Percentiles rank a stretch among this genome's conserved stretches.
phyloP scores from a whole-genome alignment of 306 rosid species.

The Trichosanthes cucumerina region DNA sequence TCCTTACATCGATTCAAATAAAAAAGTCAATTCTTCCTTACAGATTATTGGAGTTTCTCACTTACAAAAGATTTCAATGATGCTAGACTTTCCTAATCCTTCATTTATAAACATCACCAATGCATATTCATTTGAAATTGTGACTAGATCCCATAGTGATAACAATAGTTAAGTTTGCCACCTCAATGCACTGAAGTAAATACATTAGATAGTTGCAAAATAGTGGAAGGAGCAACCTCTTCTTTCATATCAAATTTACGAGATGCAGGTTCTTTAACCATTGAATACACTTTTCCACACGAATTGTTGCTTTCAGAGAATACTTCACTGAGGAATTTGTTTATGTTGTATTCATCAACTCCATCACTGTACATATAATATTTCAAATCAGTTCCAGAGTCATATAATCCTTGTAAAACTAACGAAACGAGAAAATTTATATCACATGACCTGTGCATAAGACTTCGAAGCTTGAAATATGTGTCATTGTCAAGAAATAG shows the following conservation, averaged over 20 bases:
- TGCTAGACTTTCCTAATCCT: background rate
- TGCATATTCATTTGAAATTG: background rate
- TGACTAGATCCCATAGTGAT: background rate
- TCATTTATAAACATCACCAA: background rate
- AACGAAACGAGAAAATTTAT: background rate
- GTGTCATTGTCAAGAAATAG: slow-evolving; percentile 64
- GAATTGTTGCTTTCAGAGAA: slow-evolving; percentile 40
- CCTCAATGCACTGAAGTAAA: background rate
- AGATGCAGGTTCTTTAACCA: slow-evolving; percentile 75
- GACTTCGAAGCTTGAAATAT: slow-evolving; percentile 81
- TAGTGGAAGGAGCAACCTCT: slow-evolving; percentile 54
- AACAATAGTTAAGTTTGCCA: background rate
- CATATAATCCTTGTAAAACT: background rate
- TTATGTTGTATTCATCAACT: slow-evolving; percentile 68
- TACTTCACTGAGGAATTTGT: slow-evolving; percentile 65
- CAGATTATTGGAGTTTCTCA: background rate
- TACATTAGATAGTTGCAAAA: slow-evolving; percentile 7
- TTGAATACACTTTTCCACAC: slow-evolving; percentile 47
- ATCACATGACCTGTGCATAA: slow-evolving; percentile 54
- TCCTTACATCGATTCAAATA: background rate
- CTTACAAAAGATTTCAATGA: background rate
- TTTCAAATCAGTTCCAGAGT: slow-evolving; percentile 2
- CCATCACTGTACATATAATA: slow-evolving; percentile 64
- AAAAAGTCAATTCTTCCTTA: background rate
- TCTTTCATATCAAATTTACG: slow-evolving; percentile 87